Evolutionary conservation across 1,139 yeast genomes (phyloP).

Genomic region (Sugiyamaella sp.): DNA sequence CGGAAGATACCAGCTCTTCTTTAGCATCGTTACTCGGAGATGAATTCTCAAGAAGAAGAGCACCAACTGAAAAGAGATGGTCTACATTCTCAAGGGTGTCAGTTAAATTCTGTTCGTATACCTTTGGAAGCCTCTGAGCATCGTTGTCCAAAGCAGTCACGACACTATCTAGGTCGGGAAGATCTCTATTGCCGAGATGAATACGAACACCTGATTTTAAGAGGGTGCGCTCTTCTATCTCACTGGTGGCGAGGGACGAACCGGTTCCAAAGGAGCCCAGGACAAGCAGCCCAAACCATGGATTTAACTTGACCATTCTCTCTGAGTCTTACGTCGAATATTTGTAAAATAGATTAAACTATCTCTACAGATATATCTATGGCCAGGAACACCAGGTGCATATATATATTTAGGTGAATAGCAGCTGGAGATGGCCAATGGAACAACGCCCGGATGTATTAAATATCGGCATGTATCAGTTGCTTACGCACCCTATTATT

Average conservation of each 20-base stretch:
- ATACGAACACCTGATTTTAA: conserved; percentile 8
- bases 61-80: conserved; percentile 1
- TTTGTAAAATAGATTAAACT: background rate
- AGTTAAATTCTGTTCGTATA: conserved; percentile 3
- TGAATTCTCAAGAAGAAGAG: conserved; percentile 2
- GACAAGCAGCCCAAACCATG: conserved; percentile 5
- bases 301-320: conserved; percentile 11
- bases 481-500: conserved; percentile 3
- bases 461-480: conserved; percentile 7
- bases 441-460: background rate
- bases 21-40: background rate
- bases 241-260: conserved; percentile 4
- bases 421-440: background rate
- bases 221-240: conserved; percentile 9
- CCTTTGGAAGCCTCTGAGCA: conserved; percentile 6
- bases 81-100: conserved; percentile 13
- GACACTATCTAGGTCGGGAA: conserved; percentile 11
- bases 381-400: no score
- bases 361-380: no score
- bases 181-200: background rate
- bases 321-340: background rate
- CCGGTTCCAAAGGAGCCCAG: conserved; percentile 1
- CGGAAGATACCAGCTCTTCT: background rate
- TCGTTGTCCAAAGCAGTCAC: conserved; percentile 11
- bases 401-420: background rate